Base-by-base conservation (phyloP, 2,329 filamentous ascomycete genomes). In the Zopfia rhizophila region DNA sequence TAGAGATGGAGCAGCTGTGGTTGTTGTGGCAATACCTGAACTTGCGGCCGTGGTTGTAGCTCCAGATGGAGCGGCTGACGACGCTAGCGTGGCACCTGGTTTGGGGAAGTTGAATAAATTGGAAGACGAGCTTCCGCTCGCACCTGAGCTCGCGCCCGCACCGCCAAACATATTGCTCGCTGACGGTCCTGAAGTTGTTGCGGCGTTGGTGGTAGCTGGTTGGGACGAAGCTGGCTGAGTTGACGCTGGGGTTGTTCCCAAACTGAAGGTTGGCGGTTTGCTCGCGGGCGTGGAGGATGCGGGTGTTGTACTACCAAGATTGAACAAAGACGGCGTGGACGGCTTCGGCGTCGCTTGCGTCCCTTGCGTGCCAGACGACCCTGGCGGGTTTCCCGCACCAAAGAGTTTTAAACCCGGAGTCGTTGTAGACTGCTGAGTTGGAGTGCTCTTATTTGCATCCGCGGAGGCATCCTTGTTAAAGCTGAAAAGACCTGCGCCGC, bases 261-360 rank as follows among this genome's bases (percentile, higher is more conserved):
- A 37, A 29, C 53, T 57, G 39, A 70, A 66, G 7, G 53, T 31
- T 25, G 56, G 50, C 10, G 62, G 53, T 41, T 66, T 70, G 54
- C 45, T 63, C 22, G 67, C 60, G 8, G 65, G 61, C 5, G 39
- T 35, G 11, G 42, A 56, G 11, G 48, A 29, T 24, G 66, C 58
- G 22, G 65, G 60, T 3, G 64, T 64, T 41, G 56, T 60, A 25
- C 63, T 63, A 45, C 61, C 61, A 25, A 64, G 38, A 16, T 52
- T 53, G 29, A 70, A 69, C 32, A 65, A 56, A 19, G 60, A 53
- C 28, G 66, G 54, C 48, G 69, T 68, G 18, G 60, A 53, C 28
- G 66, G 54, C 48, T 69, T 68, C 25, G 66, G 52, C 17, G 67
- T 60, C 29, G 58, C 53, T 65, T 72, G 61, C 48, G 62, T 40